Conservation (phyloP, 352 stramenopile species). For the Phytopythium cucurbitacearum region DNA sequence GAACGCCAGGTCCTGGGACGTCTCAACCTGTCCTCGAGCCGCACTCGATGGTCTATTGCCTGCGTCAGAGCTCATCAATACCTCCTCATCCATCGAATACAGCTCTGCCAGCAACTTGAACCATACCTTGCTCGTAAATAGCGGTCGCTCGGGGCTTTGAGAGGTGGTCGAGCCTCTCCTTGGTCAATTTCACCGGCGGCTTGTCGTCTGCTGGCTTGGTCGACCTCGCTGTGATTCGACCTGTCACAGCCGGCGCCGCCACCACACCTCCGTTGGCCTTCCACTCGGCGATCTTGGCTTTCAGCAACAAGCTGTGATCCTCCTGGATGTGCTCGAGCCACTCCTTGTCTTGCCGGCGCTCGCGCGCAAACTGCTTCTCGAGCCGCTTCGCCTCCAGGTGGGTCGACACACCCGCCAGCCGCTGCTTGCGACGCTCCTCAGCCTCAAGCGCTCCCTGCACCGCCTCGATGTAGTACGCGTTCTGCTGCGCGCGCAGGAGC, state of each 20-base stretch:
- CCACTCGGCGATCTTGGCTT: constrained; percentile 50
- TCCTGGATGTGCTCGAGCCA: constrained; percentile 55
- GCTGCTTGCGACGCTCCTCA: constrained; percentile 45
- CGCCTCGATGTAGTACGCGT: constrained; percentile 47
- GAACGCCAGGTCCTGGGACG: constrained; percentile 43
- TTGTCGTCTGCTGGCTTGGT: constrained; percentile 10
- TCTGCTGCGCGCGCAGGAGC: constrained; percentile 17
- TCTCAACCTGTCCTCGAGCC: constrained; percentile 14
- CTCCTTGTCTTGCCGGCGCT: constrained; percentile 42
- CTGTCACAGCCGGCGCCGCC: not conserved
- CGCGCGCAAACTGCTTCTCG: constrained; percentile 48
- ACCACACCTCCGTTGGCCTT: constrained; percentile 23
- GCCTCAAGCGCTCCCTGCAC: constrained; percentile 46
- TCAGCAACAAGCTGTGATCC: constrained; percentile 46
- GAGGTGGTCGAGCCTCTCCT: constrained; percentile 41
- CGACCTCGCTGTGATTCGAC: not conserved
- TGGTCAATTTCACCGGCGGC: constrained; percentile 23
- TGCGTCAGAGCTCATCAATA: not conserved
- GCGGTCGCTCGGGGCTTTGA: constrained; percentile 21
- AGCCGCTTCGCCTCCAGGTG: constrained; percentile 41
- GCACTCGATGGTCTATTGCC: not conserved
- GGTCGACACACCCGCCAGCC: constrained; percentile 28
- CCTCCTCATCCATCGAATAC: not conserved
- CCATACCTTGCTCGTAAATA: constrained; percentile 9
- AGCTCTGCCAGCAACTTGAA: not conserved